Percentiles rank a stretch among this genome's conserved stretches.
phyloP scores from a whole-genome alignment of 108 stramenopile genomes.

The Fragilaria crotonensis region DNA sequence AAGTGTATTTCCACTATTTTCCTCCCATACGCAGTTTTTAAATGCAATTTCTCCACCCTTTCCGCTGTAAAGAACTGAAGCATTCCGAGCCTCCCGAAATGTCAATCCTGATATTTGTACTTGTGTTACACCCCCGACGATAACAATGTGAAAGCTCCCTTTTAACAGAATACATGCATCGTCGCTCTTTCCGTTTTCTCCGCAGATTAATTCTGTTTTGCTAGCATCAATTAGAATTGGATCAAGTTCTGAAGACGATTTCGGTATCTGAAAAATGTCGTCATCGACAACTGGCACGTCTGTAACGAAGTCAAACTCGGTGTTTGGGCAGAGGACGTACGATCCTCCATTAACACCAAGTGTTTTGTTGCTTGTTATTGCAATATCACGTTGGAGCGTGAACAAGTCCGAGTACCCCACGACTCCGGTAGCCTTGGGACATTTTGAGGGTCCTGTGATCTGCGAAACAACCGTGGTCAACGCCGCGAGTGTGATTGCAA shows the following conservation, averaged over 20 bases:
- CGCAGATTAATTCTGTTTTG: not conserved
- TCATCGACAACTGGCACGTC: not conserved
- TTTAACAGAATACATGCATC: not conserved
- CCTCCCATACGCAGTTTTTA: not conserved
- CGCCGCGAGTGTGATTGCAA: not conserved
- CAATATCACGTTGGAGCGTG: slow-evolving; percentile 1
- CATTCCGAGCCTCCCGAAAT: not conserved
- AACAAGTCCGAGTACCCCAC: slow-evolving; percentile 4
- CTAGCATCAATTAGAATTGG: not conserved
- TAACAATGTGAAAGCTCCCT: not conserved
- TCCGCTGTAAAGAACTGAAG: not conserved
- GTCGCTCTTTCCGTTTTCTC: not conserved
- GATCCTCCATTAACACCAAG: slow-evolving; percentile 1
- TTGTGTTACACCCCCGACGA: not conserved
- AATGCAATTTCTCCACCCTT: not conserved
- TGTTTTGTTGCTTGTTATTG: not conserved
- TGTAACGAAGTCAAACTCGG: not conserved
- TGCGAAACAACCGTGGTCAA: not conserved
- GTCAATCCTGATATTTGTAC: not conserved
- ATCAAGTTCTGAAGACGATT: not conserved
- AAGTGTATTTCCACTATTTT: not conserved
- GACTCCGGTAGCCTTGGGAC: not conserved
- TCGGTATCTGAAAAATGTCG: not conserved
- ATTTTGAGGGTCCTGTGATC: not conserved
- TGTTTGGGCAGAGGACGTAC: slow-evolving; percentile 2